These are phyloP conservation scores for Pythium sukuiense DNA, from an alignment of 352 stramenopile species.

Conservation along the genomic window DNA sequence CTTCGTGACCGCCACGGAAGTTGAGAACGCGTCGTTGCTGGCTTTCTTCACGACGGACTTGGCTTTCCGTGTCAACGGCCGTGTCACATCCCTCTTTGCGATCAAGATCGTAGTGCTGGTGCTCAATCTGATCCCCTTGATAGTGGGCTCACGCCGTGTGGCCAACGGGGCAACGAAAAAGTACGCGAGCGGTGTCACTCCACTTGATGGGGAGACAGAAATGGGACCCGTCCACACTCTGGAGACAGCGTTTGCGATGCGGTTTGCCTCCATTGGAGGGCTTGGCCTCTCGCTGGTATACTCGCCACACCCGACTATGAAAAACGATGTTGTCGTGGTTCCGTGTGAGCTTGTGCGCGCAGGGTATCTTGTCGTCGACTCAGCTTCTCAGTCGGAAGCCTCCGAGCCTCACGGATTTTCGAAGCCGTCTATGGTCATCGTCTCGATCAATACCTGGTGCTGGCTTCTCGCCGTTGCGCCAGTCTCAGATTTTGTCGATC, in stretches of 20 bases:
- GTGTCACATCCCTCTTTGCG: conserved; percentile 21
- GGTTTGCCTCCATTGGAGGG: background rate
- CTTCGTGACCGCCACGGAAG: conserved; percentile 27
- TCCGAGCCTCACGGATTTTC: background rate
- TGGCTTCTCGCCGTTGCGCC: background rate
- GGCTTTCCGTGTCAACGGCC: conserved; percentile 31
- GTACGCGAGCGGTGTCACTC: background rate
- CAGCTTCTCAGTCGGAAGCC: background rate
- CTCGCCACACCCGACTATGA: background rate
- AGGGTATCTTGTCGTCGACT: background rate
- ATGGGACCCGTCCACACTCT: background rate
- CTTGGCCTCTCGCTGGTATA: background rate
- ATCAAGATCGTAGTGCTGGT: conserved; percentile 30
- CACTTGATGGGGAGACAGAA: too few relatives aligned
- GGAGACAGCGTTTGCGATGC: background rate
- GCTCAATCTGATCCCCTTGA: conserved; percentile 28
- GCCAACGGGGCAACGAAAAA: background rate
- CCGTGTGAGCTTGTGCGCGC: background rate
- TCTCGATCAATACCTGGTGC: conserved; percentile 2
- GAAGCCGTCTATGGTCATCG: background rate
- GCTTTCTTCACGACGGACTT: conserved; percentile 31
- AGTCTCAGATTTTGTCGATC: background rate
- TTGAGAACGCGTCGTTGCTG: conserved; percentile 16
- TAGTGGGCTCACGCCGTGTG: conserved; percentile 10
- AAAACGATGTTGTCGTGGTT: background rate